Percentiles rank a stretch among this genome's conserved stretches.
Evolutionary conservation across 2,329 filamentous ascomycete genomes (phyloP).

Genomic region (Pseudogymnoascus sp.): DNA sequence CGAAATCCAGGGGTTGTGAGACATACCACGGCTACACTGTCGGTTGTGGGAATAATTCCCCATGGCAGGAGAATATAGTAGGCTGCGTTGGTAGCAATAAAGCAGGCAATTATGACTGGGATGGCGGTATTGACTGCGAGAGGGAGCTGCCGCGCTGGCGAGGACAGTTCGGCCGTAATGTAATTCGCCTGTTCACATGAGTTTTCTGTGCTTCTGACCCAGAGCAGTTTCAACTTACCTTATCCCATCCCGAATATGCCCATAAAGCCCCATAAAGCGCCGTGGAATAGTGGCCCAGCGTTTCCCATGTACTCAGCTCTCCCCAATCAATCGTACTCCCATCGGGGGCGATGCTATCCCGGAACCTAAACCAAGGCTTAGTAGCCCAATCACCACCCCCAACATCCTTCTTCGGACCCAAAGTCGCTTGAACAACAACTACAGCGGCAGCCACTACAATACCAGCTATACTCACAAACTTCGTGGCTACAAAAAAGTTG

Average conservation of each 20-base stretch:
- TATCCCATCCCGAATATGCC: slow-evolving; percentile 61
- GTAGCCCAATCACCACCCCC: slow-evolving; percentile 44
- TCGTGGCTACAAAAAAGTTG: slow-evolving; percentile 46
- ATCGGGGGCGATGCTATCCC: slow-evolving; percentile 42
- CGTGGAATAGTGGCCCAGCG: slow-evolving; percentile 50
- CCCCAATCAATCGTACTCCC: slow-evolving; percentile 42
- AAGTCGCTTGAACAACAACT: slow-evolving; percentile 36
- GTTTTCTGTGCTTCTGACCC: not conserved
- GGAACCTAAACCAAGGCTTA: slow-evolving; percentile 46
- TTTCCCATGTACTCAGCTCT: slow-evolving; percentile 44
- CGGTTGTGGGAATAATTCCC: slow-evolving; percentile 47
- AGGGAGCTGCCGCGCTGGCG: slow-evolving; percentile 46
- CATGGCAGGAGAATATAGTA: slow-evolving; percentile 57
- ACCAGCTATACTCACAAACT: slow-evolving; percentile 41
- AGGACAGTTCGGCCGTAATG: slow-evolving; percentile 43
- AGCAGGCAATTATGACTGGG: slow-evolving; percentile 50
- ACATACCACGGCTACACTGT: slow-evolving; percentile 55
- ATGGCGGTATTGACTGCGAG: slow-evolving; percentile 54
- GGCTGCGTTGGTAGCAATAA: slow-evolving; percentile 50
- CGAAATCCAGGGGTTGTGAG: not conserved
- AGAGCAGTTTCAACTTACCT: slow-evolving; percentile 34
- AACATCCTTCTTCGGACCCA: slow-evolving; percentile 29
- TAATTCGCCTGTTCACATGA: slow-evolving; percentile 41
- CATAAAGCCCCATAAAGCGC: slow-evolving; percentile 55
- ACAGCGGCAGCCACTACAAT: slow-evolving; percentile 42